These are phyloP conservation scores for Gyromitra esculenta DNA, from an alignment of 2,329 filamentous ascomycete genomes.

Conservation along the genomic window DNA sequence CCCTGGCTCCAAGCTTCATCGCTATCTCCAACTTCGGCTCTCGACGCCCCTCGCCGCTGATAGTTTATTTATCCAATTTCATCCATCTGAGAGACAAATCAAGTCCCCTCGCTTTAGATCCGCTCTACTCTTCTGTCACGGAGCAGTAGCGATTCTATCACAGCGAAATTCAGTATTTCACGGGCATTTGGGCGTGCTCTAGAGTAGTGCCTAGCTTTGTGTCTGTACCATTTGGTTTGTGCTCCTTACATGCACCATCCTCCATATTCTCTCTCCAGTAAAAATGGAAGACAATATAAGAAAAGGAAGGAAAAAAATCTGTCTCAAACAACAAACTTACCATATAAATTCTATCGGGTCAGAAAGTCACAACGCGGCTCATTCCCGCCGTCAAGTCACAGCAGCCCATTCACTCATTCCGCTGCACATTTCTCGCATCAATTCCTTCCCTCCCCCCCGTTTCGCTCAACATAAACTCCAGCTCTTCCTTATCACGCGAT, in stretches of 20 bases:
- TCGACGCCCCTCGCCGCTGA: conserved; percentile 28
- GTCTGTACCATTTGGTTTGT: conserved; percentile 46
- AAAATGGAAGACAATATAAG: conserved; percentile 36
- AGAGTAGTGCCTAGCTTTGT: conserved; percentile 31
- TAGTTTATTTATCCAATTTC: conserved; percentile 43
- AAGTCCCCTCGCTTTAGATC: conserved; percentile 45
- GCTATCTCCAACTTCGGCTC: conserved; percentile 35
- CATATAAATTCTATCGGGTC: conserved; percentile 42
- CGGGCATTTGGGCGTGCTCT: conserved; percentile 43
- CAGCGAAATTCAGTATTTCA: conserved; percentile 33
- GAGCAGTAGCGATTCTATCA: conserved; percentile 39
- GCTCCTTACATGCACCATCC: conserved; percentile 50
- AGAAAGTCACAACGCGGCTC: conserved; percentile 52
- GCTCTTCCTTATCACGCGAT: conserved; percentile 44
- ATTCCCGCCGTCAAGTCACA: conserved; percentile 43
- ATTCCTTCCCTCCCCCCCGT: conserved; percentile 8
- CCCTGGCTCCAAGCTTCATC: conserved; percentile 46
- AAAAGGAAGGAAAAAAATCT: conserved; percentile 30
- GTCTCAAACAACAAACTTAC: conserved; percentile 48
- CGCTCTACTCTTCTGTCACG: conserved; percentile 35
- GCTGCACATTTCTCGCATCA: conserved; percentile 43
- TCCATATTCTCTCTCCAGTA: conserved; percentile 29
- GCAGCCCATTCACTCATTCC: conserved; percentile 29
- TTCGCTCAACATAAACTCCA: conserved; percentile 38
- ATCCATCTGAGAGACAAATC: conserved; percentile 23